Evolutionary conservation across 306 rosid species (phyloP).

Genomic region (Casuarina glauca): DNA sequence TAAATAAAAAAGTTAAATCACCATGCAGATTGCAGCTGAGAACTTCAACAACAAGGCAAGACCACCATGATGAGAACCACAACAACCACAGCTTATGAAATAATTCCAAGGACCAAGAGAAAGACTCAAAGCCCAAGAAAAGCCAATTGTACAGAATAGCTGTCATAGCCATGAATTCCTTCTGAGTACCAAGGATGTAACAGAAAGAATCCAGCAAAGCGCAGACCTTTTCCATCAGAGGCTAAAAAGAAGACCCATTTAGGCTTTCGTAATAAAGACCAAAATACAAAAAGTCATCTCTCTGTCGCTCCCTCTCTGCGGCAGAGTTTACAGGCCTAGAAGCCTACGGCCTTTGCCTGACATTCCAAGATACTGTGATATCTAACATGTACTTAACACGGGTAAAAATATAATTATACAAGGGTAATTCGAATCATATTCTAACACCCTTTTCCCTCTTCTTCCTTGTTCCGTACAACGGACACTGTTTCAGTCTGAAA

Average conservation of each 20-base stretch:
- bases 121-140: conserved; percentile 55
- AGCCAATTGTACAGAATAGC: conserved; percentile 52
- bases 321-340: conserved; percentile 24
- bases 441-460: conserved; percentile 24
- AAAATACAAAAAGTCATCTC: conserved; percentile 31
- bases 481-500: conserved; percentile 50
- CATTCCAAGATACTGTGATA: conserved; percentile 47
- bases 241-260: conserved; percentile 45
- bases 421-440: conserved; percentile 31
- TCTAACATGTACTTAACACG: conserved; percentile 28
- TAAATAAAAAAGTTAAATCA: conserved; percentile 24
- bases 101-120: conserved; percentile 48
- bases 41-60: conserved; percentile 32
- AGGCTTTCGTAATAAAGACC: conserved; percentile 55
- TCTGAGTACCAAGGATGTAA: conserved; percentile 64
- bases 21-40: conserved; percentile 42
- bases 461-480: conserved; percentile 29
- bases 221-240: conserved; percentile 41
- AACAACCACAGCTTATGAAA: conserved; percentile 41
- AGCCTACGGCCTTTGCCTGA: conserved; percentile 41
- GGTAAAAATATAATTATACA: conserved; percentile 23
- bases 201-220: conserved; percentile 54
- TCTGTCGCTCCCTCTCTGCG: conserved; percentile 9
- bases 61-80: conserved; percentile 36
- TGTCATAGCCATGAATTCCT: conserved; percentile 85